A percentile compares a stretch with the other conserved stretches of the same genome.
Conservation (phyloP, 768 basidiomycete species). For the Phallus indusiatus region DNA sequence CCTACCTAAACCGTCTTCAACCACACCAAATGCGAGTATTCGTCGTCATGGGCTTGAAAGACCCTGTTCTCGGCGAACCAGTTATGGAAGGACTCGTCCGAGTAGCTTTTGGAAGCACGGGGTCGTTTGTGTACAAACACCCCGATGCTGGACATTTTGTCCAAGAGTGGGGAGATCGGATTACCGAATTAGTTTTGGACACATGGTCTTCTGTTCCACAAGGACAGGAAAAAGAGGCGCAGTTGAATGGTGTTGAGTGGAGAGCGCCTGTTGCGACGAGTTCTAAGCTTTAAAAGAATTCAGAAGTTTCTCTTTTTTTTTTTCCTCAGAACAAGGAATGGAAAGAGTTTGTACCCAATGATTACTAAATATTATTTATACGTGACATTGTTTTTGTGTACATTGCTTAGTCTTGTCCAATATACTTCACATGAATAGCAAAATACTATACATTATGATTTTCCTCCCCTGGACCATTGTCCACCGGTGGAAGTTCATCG, state of each 20-base stretch:
- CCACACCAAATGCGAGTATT: conserved; percentile 4
- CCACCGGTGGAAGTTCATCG: background rate
- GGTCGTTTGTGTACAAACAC: conserved; percentile 3
- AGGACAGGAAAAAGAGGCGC: background rate
- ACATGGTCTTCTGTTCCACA: conserved; percentile 3
- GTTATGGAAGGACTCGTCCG: conserved; percentile 4
- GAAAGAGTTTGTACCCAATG: background rate
- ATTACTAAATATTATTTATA: background rate
- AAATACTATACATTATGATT: background rate
- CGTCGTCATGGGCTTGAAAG: conserved; percentile 4
- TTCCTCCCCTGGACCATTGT: background rate
- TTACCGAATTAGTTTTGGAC: conserved; percentile 4
- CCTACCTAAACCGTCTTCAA: conserved; percentile 4
- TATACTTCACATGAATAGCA: too few species aligned
- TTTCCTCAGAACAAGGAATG: background rate
- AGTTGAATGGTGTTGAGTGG: conserved; percentile 7
- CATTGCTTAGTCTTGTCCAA: too few species aligned
- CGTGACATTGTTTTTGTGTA: too few species aligned
- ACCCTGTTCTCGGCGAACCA: conserved; percentile 3
- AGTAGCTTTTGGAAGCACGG: background rate
- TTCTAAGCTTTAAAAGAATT: background rate
- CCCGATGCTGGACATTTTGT: conserved; percentile 9
- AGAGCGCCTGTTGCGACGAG: background rate
- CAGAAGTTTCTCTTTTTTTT: too few species aligned
- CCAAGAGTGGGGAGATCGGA: conserved; percentile 8